phyloP scores from a whole-genome alignment of 306 rosid genomes.

The Geum urbanum region DNA sequence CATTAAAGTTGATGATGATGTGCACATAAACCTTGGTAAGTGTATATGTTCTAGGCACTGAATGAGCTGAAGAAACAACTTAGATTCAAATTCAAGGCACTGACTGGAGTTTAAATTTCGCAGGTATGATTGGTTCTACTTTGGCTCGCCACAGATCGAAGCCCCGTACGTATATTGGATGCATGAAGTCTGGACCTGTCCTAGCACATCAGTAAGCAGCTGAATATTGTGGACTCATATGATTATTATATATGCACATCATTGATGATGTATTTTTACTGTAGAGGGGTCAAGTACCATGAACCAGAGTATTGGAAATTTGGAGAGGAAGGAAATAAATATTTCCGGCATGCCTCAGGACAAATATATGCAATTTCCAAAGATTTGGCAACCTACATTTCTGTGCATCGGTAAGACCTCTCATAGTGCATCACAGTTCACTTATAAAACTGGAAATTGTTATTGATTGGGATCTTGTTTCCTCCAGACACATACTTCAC shows the following conservation, averaged over 20 bases:
- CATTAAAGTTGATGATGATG: conserved; percentile 64
- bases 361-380: conserved; percentile 52
- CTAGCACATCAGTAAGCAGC: conserved; percentile 49
- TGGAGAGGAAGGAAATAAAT: conserved; percentile 60
- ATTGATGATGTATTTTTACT: conserved; percentile 5
- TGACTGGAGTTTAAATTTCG: conserved; percentile 8
- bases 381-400: conserved; percentile 59
- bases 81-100: conserved; percentile 1
- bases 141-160: conserved; percentile 55
- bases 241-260: neutral
- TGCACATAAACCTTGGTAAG: conserved; percentile 56
- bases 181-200: conserved; percentile 68
- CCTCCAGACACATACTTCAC: conserved; percentile 48
- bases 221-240: conserved; percentile 2
- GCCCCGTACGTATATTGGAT: conserved; percentile 53
- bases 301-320: conserved; percentile 68
- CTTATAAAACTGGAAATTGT: neutral
- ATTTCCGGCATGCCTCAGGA: conserved; percentile 60
- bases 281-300: conserved; percentile 49
- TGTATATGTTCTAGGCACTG: neutral
- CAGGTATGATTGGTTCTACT: conserved; percentile 63
- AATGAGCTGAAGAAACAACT: neutral
- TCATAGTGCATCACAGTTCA: neutral
- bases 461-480: conserved; percentile 3
- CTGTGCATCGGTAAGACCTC: conserved; percentile 39